These are phyloP conservation scores for Gnomoniopsis smithogilvyi DNA, from an alignment of 2,329 filamentous ascomycete genomes.

Conservation along the genomic window DNA sequence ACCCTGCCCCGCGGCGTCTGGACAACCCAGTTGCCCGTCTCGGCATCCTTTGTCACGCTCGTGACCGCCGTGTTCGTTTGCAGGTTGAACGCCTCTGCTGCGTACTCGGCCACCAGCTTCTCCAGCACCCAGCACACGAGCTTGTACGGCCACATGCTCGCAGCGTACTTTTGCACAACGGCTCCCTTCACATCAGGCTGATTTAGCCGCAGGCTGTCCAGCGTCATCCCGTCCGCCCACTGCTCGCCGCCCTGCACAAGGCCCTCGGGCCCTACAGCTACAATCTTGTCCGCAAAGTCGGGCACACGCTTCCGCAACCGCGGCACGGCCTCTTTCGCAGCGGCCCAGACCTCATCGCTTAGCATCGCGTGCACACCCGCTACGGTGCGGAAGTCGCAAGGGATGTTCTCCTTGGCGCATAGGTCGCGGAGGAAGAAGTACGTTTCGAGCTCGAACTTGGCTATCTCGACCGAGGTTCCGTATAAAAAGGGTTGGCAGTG, in stretches of 20 bases:
- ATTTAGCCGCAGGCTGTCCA: constrained; percentile 50
- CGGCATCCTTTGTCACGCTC: constrained; percentile 29
- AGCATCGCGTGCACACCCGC: constrained; percentile 64
- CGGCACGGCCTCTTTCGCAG: constrained; percentile 48
- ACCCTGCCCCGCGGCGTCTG: constrained; percentile 69
- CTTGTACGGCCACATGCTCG: constrained; percentile 80
- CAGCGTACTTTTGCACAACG: constrained; percentile 62
- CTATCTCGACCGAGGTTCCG: constrained; percentile 55
- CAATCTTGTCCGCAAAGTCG: constrained; percentile 49
- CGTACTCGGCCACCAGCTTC: constrained; percentile 40
- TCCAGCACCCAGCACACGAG: constrained; percentile 71
- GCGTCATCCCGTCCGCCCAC: constrained; percentile 28
- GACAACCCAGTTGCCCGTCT: constrained; percentile 50
- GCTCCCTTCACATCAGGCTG: constrained; percentile 55
- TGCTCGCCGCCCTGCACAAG: constrained; percentile 18
- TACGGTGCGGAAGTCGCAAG: constrained; percentile 67
- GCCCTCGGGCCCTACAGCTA: constrained; percentile 30
- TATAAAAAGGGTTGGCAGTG: constrained; percentile 76
- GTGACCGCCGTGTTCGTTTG: constrained; percentile 71
- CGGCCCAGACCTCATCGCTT: constrained; percentile 49
- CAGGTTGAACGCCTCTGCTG: constrained; percentile 58
- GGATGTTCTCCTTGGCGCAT: constrained; percentile 53
- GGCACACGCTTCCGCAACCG: constrained; percentile 50
- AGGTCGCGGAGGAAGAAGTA: constrained; percentile 58
- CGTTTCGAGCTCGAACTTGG: constrained; percentile 70